Conservation (phyloP, 768 basidiomycete species). For the Wakefieldia striispora region DNA sequence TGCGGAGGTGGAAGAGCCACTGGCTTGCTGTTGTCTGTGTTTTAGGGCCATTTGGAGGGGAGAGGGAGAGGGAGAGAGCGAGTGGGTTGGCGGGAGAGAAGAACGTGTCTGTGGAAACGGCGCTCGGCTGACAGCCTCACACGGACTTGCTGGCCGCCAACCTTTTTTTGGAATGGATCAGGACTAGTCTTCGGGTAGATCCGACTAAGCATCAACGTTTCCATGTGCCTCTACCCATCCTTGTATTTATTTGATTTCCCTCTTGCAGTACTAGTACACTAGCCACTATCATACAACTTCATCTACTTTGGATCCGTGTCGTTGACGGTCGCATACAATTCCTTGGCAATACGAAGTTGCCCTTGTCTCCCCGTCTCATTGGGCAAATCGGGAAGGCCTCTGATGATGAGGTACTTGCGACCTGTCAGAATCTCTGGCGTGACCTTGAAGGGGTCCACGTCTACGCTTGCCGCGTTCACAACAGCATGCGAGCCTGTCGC, state of each 20-base stretch:
- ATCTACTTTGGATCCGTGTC: slow-evolving; percentile 62
- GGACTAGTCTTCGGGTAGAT: neutral
- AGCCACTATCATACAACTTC: neutral
- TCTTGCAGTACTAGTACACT: too few relatives aligned
- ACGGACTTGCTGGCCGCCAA: neutral
- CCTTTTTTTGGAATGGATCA: slow-evolving; percentile 17
- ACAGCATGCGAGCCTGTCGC: slow-evolving; percentile 66
- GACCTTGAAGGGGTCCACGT: slow-evolving; percentile 52
- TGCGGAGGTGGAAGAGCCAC: neutral
- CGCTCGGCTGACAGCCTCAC: slow-evolving; percentile 13
- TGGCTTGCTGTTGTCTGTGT: slow-evolving; percentile 23
- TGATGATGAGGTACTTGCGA: slow-evolving; percentile 77
- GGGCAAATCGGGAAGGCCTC: slow-evolving; percentile 62
- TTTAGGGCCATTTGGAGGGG: slow-evolving; percentile 16
- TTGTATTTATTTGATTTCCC: too few relatives aligned
- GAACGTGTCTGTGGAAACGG: neutral
- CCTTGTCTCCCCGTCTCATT: slow-evolving; percentile 65
- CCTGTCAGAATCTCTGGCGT: slow-evolving; percentile 71
- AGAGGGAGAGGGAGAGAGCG: too few relatives aligned
- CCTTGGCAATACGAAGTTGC: slow-evolving; percentile 77
- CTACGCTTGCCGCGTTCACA: slow-evolving; percentile 35
- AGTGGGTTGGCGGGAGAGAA: neutral
- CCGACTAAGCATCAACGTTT: too few relatives aligned
- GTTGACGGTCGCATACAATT: slow-evolving; percentile 82
- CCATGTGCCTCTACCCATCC: too few relatives aligned